These are phyloP conservation scores for Setomelanomma holmii DNA, from an alignment of 2,329 filamentous ascomycete species.

Conservation along the genomic window DNA sequence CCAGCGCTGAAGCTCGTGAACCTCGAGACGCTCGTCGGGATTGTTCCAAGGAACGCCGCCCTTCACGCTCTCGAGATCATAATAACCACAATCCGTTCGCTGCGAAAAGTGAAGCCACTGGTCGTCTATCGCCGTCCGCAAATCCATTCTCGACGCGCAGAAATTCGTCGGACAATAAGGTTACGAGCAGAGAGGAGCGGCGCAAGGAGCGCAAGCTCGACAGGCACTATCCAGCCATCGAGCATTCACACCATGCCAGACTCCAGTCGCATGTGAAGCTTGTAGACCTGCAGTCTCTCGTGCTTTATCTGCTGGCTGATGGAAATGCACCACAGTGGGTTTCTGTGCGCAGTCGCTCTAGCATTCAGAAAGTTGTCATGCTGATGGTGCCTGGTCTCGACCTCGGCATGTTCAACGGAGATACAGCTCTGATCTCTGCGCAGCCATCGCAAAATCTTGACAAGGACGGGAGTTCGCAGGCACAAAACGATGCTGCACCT, in stretches of 20 bases:
- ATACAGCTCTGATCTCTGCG: conserved; percentile 27
- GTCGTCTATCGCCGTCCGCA: conserved; percentile 10
- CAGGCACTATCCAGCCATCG: conserved; percentile 52
- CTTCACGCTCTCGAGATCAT: not conserved
- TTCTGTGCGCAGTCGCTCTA: conserved; percentile 62
- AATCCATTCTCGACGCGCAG: conserved; percentile 29
- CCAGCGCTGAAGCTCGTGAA: conserved; percentile 2
- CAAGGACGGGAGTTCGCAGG: conserved; percentile 6
- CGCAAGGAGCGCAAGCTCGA: conserved; percentile 42
- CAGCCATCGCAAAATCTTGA: conserved; percentile 1
- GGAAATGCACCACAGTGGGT: conserved; percentile 68
- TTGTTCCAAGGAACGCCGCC: conserved; percentile 1
- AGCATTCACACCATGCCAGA: conserved; percentile 60
- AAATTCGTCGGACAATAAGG: conserved; percentile 4
- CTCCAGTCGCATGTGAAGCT: conserved; percentile 64
- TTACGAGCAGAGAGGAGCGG: conserved; percentile 27
- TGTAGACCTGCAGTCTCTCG: conserved; percentile 64
- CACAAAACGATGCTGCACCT: conserved; percentile 16
- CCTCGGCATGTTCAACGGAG: conserved; percentile 82
- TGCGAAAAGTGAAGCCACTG: conserved; percentile 14
- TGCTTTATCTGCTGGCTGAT: conserved; percentile 68
- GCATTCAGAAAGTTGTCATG: conserved; percentile 77
- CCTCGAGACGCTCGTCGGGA: not conserved
- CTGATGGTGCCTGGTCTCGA: conserved; percentile 94
- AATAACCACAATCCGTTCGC: conserved; percentile 24